Evolutionary conservation across 495 filamentous ascomycete species (phyloP), one percentile per base, ranked within the genome.

Genomic region (Hypomontagnella submonticulosa): DNA sequence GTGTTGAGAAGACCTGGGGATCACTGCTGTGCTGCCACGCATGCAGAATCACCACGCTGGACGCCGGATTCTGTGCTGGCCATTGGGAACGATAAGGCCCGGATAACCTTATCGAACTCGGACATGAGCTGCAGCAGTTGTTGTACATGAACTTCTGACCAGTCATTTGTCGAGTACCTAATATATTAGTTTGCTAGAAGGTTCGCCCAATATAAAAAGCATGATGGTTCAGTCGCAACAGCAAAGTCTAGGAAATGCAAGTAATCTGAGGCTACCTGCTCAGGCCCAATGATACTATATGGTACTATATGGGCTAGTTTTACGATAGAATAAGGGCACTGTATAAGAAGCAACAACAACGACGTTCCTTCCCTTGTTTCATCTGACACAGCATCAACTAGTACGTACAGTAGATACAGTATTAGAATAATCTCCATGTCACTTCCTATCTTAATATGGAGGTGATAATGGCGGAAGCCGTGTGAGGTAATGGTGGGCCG

Each of bases 131-230:
- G 56, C 36, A 13, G 15, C n/a, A 37, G 46, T 60, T 13, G 11
- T 30, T 55, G 41, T 12, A 63, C 42, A 18, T 9, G 27, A 63
- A 33, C 36, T 64, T 67, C 37, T 48, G 63, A 67, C 46, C 32
- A 44, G 63, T 61, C 63, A 57, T 57, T 59, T 41, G 13, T 51
- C 57, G 63, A 67, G 63, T 61, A 55, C 15, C 30, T 27, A 27
- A 2, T 27, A 18, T 16, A 27, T 23, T 27, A 10, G 10, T 7
- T 42, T 53, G 37, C 32, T 50, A 42, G 54, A 67, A 47, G 12
- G 57, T 62, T 59, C 37, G 33, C 42, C 47, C 58, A 57, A 58
- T 48, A 52, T 52, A 54, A 62, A 27, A 51, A 18, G 11, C 10
- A 19, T 37, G 4, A 47, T n/a, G 27, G 47, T 20, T 41, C 5